Conservation (phyloP, 2,329 filamentous ascomycete genomes). For the Pestalotiopsis sp. region DNA sequence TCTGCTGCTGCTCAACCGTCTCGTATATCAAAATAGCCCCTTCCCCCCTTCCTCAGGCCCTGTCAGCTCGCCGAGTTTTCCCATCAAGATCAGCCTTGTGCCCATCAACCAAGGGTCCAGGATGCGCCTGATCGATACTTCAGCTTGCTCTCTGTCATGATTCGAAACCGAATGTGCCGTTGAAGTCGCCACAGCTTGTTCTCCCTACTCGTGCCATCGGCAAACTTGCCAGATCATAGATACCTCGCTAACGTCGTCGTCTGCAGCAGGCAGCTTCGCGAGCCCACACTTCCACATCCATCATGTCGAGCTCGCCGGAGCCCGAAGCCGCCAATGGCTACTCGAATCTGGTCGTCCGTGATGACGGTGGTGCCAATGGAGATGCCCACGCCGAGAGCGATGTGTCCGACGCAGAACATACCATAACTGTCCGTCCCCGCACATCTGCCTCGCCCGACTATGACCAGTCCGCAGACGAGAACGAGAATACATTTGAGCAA, state of each 20-base stretch:
- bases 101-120: constrained; percentile 44
- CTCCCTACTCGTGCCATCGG: constrained; percentile 27
- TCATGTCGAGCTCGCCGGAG: constrained; percentile 66
- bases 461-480: constrained; percentile 22
- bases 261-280: constrained; percentile 64
- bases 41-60: constrained; percentile 12
- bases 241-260: constrained; percentile 33
- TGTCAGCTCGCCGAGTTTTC: constrained; percentile 40
- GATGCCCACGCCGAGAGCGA: constrained; percentile 69
- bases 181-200: constrained; percentile 35
- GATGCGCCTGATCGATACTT: constrained; percentile 33
- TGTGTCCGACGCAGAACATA: constrained; percentile 71
- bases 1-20: constrained; percentile 26
- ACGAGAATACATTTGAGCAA: constrained; percentile 39
- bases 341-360: constrained; percentile 55
- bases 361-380: constrained; percentile 37
- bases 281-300: constrained; percentile 52
- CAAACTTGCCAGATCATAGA: constrained; percentile 30
- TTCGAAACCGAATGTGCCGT: constrained; percentile 32
- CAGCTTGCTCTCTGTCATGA: constrained; percentile 37
- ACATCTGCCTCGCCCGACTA: constrained; percentile 43
- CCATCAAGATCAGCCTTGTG: constrained; percentile 50
- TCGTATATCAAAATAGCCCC: constrained; percentile 23
- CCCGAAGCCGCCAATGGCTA: constrained; percentile 67
- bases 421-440: constrained; percentile 49